Base-by-base conservation (phyloP, 345 rosid genomes). In the Citrus inodora region DNA sequence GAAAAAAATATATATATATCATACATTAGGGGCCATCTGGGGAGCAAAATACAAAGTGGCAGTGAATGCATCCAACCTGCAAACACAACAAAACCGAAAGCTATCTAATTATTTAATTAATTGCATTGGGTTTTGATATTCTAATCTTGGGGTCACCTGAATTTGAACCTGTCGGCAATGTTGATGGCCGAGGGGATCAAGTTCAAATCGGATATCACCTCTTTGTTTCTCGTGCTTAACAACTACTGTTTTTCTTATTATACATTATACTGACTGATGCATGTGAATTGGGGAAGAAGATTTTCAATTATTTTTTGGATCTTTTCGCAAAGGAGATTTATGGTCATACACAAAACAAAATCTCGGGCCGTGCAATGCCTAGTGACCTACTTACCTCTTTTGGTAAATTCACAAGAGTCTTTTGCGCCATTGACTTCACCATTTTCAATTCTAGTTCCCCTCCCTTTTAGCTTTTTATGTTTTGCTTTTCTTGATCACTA, bases 241-340 rank as follows among this genome's bases (percentile, higher is more conserved):
- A 37, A 9, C 37, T 33, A 42, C 16, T 13, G 51, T 46, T 46
- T 46, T 46, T 46, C 5, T 46, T 46, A 46, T 46, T 46, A 13
- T 46, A 46, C 17, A 46, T 13, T 46, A 3, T 46, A 11, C 51
- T 3, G 51, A 11, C 51, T 1, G 51, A 46, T 13, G 13, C 51
- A 3, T 46, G 51, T 11, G 48, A 10, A 37, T 32, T 13, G 51
- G 65, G 62, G 53, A 24, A 21, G 27, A 63, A 35, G 37, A 14
- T 6, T 58, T 73, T 73, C 51, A 58, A 73, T 58, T 58, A 58
- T 73, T 73, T 46, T 73, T 56, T 35, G 51, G 46, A 73, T 22
- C 63, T 28, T 42, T 71, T 22, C 33, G 53, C 27, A 66, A 11
- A 1, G 22, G 16, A 28, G 17, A 70, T 46, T 67, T 9, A 30